Base-by-base conservation (phyloP, 495 filamentous ascomycete species). In the Podospora didyma region DNA sequence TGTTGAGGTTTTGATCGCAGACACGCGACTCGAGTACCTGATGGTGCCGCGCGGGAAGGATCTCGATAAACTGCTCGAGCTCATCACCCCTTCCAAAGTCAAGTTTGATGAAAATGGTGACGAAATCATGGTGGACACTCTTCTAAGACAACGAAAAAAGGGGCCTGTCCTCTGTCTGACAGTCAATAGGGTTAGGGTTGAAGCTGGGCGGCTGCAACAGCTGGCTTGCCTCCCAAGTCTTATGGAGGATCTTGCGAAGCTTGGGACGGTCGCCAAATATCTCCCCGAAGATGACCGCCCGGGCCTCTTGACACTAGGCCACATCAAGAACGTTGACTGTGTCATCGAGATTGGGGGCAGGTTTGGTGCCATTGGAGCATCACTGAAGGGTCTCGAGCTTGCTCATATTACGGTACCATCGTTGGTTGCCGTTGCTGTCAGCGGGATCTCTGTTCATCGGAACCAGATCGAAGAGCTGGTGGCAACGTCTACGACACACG, bases 221-320 rank as follows among this genome's bases (percentile, higher is more conserved):
- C 64, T 96, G 12, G 69, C 77, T 17, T 78, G 78, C 42, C 71
- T 99, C 7, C 75, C 84, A n/a, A 77, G 76, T 17, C 78, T 99
- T 6, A 83, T 79, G 1, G 84, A 88, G 42, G 95, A 99, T 64
- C 56, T 97, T 34, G 79, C 87, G 14, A 86, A 85, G 61, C 75
- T 97, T 6, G 88, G 91, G 11, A 94, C 85, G 7, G 91, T 97
- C 23, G 82, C 94, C 12, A 97, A 96, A 64, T 97, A 97, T 64
- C 77, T 99, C 4, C 92, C 95, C 0, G 92, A 97, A 65, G 95
- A 97, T 73, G 93, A 97, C 58, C 84, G 94, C 0, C 95, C 95
- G 14, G 95, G 95, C 0, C 74, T 97, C 24, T 71, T 99, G 34
- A 92, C 86, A 7, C 72, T 97, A 16, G 75, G 79, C 10, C 71